Evolutionary conservation across 2,329 filamentous ascomycete species (phyloP), one percentile per base, ranked within the genome.

Genomic region (Neopestalotiopsis sp.): DNA sequence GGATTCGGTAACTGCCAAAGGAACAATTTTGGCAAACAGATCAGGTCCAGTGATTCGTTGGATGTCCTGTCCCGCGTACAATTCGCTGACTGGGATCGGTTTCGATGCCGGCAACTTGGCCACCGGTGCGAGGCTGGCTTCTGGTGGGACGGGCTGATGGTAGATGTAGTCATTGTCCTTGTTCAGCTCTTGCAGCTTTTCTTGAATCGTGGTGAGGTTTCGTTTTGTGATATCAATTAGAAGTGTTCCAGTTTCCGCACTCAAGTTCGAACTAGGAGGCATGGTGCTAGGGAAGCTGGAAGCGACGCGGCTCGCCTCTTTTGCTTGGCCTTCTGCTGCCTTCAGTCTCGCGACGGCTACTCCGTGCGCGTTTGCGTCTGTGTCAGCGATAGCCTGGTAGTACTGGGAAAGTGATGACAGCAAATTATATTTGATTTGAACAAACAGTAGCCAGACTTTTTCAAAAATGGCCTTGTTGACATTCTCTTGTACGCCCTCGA

Each of bases 131-230:
- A 99, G 83, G 34, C 91, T 92, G 4, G 94, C 93, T 79, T 98
- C 94, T 10, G 91, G 91, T 0, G 96, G 95, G 1, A 99, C 91
- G 1, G 90, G 91, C 74, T 98, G 94, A 78, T 99, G 96, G 77
- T 99, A 99, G 78, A 99, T 97, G 80, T 96, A 98, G 78, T 99
- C 96, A 74, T 99, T 99, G 80, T 99, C 96, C 76, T 97, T 97
- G 73, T 88, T 86, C 64, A 95, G 87, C 70, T 93, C 91, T 20
- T 85, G 85, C 28, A 97, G 84, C 78, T 93, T 95, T 71, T 95
- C 92, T 77, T 97, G 92, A 3, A 97, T 91, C 40, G 90, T 91
- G 0, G 92, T 86, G 34, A 93, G 82, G 75, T 98, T 95, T 70
- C 94, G 89, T 79, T 94, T 97, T 17, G 94, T 91, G 72, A 97